These are phyloP conservation scores for Solanum etuberosum DNA, from an alignment of 257 asterid species.

Conservation along the genomic window DNA sequence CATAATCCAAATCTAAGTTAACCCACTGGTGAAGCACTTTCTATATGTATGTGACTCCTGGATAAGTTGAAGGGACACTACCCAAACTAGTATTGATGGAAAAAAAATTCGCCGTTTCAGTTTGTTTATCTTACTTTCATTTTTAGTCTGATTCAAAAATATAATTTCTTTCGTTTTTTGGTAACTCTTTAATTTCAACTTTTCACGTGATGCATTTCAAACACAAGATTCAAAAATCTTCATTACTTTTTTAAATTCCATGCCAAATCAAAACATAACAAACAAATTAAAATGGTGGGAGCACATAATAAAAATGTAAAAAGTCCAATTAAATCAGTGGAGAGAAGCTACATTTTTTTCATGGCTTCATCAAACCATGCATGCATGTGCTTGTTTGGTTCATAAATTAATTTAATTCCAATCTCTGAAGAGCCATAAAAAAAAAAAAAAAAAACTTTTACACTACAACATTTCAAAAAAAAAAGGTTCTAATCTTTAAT, in stretches of 20 bases:
- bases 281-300: too few relatives aligned
- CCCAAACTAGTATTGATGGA: neutral
- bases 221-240: too few relatives aligned
- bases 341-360: neutral
- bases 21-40: neutral
- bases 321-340: neutral
- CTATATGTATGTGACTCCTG: neutral
- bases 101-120: neutral
- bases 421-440: neutral
- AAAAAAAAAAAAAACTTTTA: neutral
- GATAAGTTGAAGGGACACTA: neutral
- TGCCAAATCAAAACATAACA: too few relatives aligned
- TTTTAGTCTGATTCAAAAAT: neutral
- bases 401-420: neutral
- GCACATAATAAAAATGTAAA: neutral
- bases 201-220: fast-evolving
- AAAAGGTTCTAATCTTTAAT: neutral
- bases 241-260: fast-evolving
- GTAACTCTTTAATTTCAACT: neutral
- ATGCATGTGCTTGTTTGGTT: neutral
- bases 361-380: too few relatives aligned
- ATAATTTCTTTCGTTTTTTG: fast-evolving
- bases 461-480: neutral
- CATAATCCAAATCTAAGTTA: neutral
- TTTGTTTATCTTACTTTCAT: neutral